phyloP scores from a whole-genome alignment of 1,139 yeast species.

The Lodderomyces oxycetoniae region DNA sequence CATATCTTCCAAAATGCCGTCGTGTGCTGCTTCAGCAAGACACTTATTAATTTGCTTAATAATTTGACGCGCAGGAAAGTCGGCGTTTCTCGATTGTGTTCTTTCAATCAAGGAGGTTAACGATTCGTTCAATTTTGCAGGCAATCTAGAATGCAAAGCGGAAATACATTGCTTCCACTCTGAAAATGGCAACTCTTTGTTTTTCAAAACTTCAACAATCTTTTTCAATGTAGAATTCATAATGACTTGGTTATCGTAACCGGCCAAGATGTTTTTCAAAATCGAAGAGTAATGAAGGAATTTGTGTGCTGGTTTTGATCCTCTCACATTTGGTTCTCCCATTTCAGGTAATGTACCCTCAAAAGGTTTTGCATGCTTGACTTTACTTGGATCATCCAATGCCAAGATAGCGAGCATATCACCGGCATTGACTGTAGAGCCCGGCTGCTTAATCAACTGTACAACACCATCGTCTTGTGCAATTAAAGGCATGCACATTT shows the following conservation, averaged over 20 bases:
- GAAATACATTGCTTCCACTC: conserved; percentile 86
- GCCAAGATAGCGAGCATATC: conserved; percentile 93
- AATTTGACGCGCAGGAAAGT: conserved; percentile 89
- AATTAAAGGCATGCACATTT: conserved; percentile 91
- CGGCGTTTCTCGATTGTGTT: conserved; percentile 63
- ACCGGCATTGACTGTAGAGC: conserved; percentile 92
- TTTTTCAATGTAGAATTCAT: conserved; percentile 77
- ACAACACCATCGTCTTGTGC: conserved; percentile 92
- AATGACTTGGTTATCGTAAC: conserved; percentile 93
- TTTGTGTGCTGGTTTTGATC: conserved; percentile 78
- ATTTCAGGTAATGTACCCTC: conserved; percentile 90
- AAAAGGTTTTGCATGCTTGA: conserved; percentile 91
- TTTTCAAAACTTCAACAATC: conserved; percentile 66
- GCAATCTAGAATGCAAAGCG: conserved; percentile 88
- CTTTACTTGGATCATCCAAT: conserved; percentile 94
- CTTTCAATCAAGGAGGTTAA: conserved; percentile 64
- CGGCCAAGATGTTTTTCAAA: conserved; percentile 73
- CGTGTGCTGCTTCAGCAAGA: conserved; percentile 43
- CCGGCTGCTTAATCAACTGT: conserved; percentile 96
- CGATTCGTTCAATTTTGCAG: conserved; percentile 66
- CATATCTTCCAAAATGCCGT: conserved; percentile 51
- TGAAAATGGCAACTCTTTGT: conserved; percentile 82
- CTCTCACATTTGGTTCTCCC: conserved; percentile 78
- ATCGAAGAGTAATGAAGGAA: conserved; percentile 57
- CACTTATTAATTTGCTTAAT: conserved; percentile 57